phyloP scores from a whole-genome alignment of 345 rosid genomes.

The Pistacia atlantica region DNA sequence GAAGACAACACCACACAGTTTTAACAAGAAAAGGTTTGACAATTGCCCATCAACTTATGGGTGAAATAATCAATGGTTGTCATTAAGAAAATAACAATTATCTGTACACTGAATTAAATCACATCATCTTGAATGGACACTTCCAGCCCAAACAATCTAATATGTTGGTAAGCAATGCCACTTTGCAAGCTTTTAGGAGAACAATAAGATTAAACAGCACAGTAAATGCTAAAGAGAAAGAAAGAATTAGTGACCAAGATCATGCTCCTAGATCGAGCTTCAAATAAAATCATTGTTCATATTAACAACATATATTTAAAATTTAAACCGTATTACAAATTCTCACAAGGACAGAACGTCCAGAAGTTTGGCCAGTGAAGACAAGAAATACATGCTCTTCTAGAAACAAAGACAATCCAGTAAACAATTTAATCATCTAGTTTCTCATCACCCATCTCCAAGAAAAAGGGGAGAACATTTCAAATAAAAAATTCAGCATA shows the following conservation, averaged over 20 bases:
- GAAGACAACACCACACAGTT: not conserved
- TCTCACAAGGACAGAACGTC: not conserved
- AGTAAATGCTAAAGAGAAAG: not conserved
- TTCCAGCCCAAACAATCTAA: not conserved
- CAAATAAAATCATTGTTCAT: slow-evolving; percentile 3
- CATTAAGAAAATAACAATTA: not conserved
- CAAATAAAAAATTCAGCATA: not conserved
- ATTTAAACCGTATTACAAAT: not conserved
- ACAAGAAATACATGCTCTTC: not conserved
- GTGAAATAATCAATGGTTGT: not conserved
- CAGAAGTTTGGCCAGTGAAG: not conserved
- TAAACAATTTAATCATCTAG: not conserved
- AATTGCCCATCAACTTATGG: not conserved
- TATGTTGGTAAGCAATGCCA: not conserved
- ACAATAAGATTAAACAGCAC: not conserved
- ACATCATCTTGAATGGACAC: not conserved
- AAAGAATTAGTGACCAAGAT: not conserved
- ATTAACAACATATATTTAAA: not conserved
- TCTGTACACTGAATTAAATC: not conserved
- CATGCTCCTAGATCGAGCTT: not conserved
- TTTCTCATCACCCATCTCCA: not conserved
- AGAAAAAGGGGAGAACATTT: not conserved
- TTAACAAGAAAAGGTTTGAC: not conserved
- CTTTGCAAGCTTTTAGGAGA: not conserved
- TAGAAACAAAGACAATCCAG: not conserved